Percentiles rank a stretch among this genome's conserved stretches.
Evolutionary conservation across 192 early-diverging fungal species (phyloP).

Genomic region (Rhizophagus sp.): DNA sequence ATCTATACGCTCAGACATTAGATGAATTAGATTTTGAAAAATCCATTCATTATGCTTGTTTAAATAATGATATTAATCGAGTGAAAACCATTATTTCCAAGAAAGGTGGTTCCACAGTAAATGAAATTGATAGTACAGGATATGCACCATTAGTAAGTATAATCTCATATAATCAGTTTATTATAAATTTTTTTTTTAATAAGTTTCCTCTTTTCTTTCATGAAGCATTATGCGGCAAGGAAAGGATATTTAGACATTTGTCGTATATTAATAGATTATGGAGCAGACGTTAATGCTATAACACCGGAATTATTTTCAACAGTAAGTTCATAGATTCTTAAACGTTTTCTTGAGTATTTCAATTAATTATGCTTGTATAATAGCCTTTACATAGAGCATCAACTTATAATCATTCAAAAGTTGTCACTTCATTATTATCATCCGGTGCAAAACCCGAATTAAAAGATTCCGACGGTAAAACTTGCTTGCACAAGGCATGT

Average conservation of each 20-base stretch:
- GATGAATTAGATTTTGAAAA: slow-evolving; percentile 22
- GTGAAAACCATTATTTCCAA: slow-evolving; percentile 16
- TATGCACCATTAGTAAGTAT: slow-evolving; percentile 20
- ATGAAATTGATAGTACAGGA: slow-evolving; percentile 16
- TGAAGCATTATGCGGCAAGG: slow-evolving; percentile 20
- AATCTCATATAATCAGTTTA: neutral
- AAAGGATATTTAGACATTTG: slow-evolving; percentile 21
- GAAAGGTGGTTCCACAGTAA: slow-evolving; percentile 5
- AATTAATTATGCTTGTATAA: neutral
- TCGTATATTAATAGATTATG: slow-evolving; percentile 12
- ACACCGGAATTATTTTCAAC: slow-evolving; percentile 28
- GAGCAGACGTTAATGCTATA: slow-evolving; percentile 1
- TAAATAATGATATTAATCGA: neutral
- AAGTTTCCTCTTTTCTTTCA: neutral
- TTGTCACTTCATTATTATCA: neutral
- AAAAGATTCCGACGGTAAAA: slow-evolving; percentile 21
- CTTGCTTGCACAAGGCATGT: slow-evolving; percentile 16
- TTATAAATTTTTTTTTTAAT: neutral
- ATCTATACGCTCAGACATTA: slow-evolving; percentile 11
- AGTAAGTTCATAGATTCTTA: neutral
- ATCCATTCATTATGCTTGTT: slow-evolving; percentile 26
- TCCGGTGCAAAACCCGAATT: slow-evolving; percentile 2
- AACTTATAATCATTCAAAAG: neutral
- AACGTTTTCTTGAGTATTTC: too few species aligned
- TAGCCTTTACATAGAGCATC: slow-evolving; percentile 22